Conservation (phyloP, 2,329 filamentous ascomycete species). For the Zasmidium angulare region DNA sequence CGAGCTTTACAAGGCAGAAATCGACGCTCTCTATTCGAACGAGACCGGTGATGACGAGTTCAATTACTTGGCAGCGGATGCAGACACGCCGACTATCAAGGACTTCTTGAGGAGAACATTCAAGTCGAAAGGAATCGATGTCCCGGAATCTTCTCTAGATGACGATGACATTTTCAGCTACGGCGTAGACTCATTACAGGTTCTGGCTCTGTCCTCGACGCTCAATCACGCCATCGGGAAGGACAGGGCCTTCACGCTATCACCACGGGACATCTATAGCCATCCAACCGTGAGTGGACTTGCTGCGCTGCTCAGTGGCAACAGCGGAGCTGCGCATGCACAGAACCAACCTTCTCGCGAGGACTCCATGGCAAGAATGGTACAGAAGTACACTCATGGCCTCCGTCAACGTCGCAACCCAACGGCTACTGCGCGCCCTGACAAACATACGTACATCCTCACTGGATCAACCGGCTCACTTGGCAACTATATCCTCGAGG, state of each 20-base stretch:
- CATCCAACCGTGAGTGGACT: conserved; percentile 33
- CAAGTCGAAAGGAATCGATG: conserved; percentile 15
- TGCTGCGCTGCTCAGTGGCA: conserved; percentile 17
- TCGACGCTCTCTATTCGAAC: conserved; percentile 47
- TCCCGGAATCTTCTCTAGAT: conserved; percentile 15
- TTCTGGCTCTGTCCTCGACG: conserved; percentile 28
- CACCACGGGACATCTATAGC: conserved; percentile 34
- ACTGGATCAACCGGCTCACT: conserved; percentile 40
- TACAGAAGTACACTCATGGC: conserved; percentile 32
- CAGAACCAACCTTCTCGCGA: conserved; percentile 13
- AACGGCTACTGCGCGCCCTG: conserved; percentile 1
- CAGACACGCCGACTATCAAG: conserved; percentile 22
- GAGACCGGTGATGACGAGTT: conserved; percentile 19
- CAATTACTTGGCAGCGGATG: conserved; percentile 7
- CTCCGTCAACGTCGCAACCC: conserved; percentile 12
- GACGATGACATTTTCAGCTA: conserved; percentile 35
- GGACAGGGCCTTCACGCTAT: conserved; percentile 14
- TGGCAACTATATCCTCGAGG: conserved; percentile 35
- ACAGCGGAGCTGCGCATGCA: conserved; percentile 6
- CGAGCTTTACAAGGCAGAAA: conserved; percentile 45
- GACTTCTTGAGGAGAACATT: conserved; percentile 15
- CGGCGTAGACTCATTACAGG: conserved; percentile 37
- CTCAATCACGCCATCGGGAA: conserved; percentile 24
- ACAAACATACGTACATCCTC: conserved; percentile 31
- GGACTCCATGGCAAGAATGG: conserved; percentile 30